Conservation (phyloP, 23 red algal species). For the Gracilaria vermiculophylla region DNA sequence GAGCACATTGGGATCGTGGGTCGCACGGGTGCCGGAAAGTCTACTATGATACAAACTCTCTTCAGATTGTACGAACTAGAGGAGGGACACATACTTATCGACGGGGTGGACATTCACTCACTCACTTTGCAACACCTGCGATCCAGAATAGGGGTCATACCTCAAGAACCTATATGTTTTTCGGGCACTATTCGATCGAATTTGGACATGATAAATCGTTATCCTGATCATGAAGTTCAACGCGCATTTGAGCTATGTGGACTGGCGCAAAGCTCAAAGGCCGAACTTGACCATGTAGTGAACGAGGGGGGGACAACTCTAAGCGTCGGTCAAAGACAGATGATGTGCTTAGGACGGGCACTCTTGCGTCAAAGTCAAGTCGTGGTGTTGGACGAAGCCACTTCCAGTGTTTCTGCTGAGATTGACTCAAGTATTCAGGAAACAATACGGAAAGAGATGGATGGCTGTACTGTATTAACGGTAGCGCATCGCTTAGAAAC, state of each 20-base stretch:
- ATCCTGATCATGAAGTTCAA: conserved; percentile 62
- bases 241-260: conserved; percentile 45
- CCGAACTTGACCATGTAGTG: conserved; percentile 63
- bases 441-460: conserved; percentile 60
- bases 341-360: conserved; percentile 83
- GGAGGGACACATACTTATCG: conserved; percentile 71
- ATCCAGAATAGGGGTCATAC: conserved; percentile 68
- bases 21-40: conserved; percentile 93
- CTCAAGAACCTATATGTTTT: conserved; percentile 86
- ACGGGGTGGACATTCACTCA: conserved; percentile 76
- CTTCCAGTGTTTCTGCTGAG: conserved; percentile 64
- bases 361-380: conserved; percentile 67
- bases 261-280: not conserved
- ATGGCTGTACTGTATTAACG: conserved; percentile 65
- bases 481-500: conserved; percentile 94
- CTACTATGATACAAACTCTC: conserved; percentile 61
- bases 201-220: conserved; percentile 62
- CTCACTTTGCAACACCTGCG: conserved; percentile 76
- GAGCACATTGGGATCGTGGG: conserved; percentile 80
- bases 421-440: conserved; percentile 79
- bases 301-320: conserved; percentile 69
- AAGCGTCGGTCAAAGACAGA: conserved; percentile 85
- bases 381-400: conserved; percentile 91
- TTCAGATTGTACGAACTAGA: conserved; percentile 71
- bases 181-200: conserved; percentile 83